These are phyloP conservation scores for Mycena rebaudengoi DNA, from an alignment of 768 basidiomycete genomes.

Conservation along the genomic window DNA sequence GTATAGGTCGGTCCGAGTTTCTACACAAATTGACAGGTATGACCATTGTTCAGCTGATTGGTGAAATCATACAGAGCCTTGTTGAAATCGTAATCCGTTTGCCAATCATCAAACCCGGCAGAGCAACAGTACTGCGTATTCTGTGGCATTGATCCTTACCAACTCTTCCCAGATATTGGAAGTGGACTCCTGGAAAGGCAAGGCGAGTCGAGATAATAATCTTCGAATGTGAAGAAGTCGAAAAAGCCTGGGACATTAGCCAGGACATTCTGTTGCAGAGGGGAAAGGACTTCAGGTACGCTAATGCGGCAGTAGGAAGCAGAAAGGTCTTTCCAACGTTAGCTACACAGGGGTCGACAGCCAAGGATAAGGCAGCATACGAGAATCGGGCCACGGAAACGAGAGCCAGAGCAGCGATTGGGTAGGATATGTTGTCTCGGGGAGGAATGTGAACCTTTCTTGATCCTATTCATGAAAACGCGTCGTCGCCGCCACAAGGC, in stretches of 20 bases:
- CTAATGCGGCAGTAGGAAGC: slow-evolving; percentile 60
- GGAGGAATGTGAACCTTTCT: too few species aligned
- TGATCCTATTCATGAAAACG: too few species aligned
- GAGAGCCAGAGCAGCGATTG: background rate
- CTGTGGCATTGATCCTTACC: slow-evolving; percentile 55
- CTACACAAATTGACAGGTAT: slow-evolving; percentile 56
- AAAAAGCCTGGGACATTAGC: slow-evolving; percentile 54
- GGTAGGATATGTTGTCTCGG: slow-evolving; percentile 5
- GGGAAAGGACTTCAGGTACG: slow-evolving; percentile 65
- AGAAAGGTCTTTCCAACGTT: slow-evolving; percentile 44
- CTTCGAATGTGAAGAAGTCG: slow-evolving; percentile 64
- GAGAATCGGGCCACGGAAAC: slow-evolving; percentile 1
- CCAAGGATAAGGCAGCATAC: background rate
- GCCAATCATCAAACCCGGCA: background rate
- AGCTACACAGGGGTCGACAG: slow-evolving; percentile 13
- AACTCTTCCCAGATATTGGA: slow-evolving; percentile 60
- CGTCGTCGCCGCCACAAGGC: too few species aligned
- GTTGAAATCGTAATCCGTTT: slow-evolving; percentile 77
- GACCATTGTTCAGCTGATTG: slow-evolving; percentile 68
- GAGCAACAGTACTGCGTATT: slow-evolving; percentile 48
- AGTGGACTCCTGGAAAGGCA: slow-evolving; percentile 64
- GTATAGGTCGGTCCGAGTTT: slow-evolving; percentile 38
- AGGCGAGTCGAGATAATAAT: slow-evolving; percentile 58
- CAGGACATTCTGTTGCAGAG: slow-evolving; percentile 63
- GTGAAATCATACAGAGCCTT: slow-evolving; percentile 64